Base-by-base conservation (phyloP, 306 rosid genomes). In the Comarum palustre region DNA sequence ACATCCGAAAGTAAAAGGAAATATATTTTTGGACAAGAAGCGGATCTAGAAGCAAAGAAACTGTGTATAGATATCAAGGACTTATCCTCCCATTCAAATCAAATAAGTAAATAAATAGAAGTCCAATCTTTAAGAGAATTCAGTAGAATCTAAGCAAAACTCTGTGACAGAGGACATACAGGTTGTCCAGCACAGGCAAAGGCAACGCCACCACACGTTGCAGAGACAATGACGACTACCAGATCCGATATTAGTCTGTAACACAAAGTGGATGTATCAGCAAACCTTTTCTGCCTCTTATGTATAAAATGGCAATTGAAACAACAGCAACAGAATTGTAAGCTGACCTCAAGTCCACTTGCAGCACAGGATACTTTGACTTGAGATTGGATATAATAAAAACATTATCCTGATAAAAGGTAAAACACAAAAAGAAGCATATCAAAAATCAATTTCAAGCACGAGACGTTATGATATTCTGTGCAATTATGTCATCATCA, bases 161-260 rank as follows among this genome's bases (percentile, higher is more conserved):
- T 55, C 25, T 59, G 74, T 50, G 82, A 71, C 78, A 81, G 74
- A 72, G 74, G 68, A 78, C 96, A 74, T 64, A 95, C 96, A 86
- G 99, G 96, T 81, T 95, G 99, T 80, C 99, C 99, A 68, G 90
- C 96, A 88, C 93, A 95, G 68, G 97, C 97, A 78, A 95, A 91
- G 75, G 96, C 99, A 85, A 95, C 90, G 80, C 99, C 99, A 61
- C 97, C 93, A 79, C 96, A 95, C 22, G 99, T 88, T 43, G 99
- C 99, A 77, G 99, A 95, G 47, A 95, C 99, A 86, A 95, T 88
- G 78, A 91, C 97, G 71, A 90, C 92, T 46, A 95, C 99, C 27
- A 95, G 86, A 80, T 95, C 97, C 50, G 96, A 95, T 81, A 95
- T 90, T 89, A 95, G 85, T 80, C 96, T 91, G 85, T 84, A 68